Conservation (phyloP, 2,329 filamentous ascomycete species). For the Plenodomus biglobosus region DNA sequence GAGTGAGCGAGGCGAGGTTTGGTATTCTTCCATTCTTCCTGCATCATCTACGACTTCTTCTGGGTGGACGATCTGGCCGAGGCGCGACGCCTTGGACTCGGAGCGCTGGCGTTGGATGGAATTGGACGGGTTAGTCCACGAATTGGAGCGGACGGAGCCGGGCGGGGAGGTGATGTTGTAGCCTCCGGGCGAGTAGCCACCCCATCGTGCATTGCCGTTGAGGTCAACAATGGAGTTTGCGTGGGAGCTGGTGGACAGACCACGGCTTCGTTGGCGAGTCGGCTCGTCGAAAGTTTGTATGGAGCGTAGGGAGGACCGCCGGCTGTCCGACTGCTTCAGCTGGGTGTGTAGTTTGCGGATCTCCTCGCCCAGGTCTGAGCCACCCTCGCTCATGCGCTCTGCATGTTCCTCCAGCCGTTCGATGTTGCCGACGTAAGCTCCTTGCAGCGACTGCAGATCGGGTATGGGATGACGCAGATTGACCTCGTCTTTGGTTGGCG, state of each 20-base stretch:
- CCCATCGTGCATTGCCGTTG: slow-evolving; percentile 66
- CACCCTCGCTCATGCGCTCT: slow-evolving; percentile 70
- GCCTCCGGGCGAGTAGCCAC: slow-evolving; percentile 69
- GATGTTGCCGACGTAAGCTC: slow-evolving; percentile 67
- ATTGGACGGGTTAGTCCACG: slow-evolving; percentile 39
- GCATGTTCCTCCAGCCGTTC: slow-evolving; percentile 74
- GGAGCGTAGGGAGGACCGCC: slow-evolving; percentile 63
- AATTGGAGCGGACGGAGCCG: slow-evolving; percentile 59
- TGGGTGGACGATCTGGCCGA: slow-evolving; percentile 47
- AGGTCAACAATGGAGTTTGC: slow-evolving; percentile 68
- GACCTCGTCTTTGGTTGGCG: slow-evolving; percentile 21
- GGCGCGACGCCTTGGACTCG: slow-evolving; percentile 45
- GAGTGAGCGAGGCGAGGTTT: slow-evolving; percentile 18
- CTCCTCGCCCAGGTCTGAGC: slow-evolving; percentile 74
- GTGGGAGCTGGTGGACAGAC: slow-evolving; percentile 48
- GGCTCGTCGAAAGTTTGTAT: slow-evolving; percentile 38
- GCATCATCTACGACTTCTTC: slow-evolving; percentile 28
- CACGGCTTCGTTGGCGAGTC: slow-evolving; percentile 41
- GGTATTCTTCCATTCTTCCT: slow-evolving; percentile 8
- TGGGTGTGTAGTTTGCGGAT: slow-evolving; percentile 73
- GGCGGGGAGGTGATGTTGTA: slow-evolving; percentile 66
- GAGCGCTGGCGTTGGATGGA: slow-evolving; percentile 42
- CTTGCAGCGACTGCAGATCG: slow-evolving; percentile 63
- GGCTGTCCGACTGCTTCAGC: slow-evolving; percentile 69
- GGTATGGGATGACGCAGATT: slow-evolving; percentile 59